Evolutionary conservation across 495 filamentous ascomycete genomes (phyloP).

Genomic region (Annulohypoxylon bovei): DNA sequence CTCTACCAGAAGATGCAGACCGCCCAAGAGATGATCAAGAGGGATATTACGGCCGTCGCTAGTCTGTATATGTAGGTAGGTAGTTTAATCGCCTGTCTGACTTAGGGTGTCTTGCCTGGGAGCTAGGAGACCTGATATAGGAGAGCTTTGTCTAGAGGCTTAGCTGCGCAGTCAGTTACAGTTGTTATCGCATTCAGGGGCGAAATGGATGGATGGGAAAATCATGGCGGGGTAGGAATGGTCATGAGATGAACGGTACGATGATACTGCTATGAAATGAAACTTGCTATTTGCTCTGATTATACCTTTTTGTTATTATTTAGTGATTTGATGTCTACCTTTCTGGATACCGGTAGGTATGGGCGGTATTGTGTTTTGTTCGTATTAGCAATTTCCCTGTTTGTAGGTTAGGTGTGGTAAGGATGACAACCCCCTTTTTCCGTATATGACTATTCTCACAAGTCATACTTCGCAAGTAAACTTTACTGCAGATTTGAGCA

Average conservation of each 20-base stretch:
- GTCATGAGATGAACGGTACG: background rate
- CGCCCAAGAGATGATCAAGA: conserved; percentile 95
- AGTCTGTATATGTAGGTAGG: conserved; percentile 80
- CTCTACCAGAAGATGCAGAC: conserved; percentile 95
- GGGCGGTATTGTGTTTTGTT: background rate
- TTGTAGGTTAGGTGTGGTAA: no score
- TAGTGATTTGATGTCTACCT: background rate
- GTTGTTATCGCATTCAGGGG: background rate
- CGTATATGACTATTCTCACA: no score
- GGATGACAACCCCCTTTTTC: no score
- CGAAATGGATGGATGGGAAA: no score
- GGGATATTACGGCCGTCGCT: conserved; percentile 92
- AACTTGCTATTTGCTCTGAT: background rate
- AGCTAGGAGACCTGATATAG: background rate
- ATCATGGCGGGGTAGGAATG: background rate
- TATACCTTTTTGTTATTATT: background rate
- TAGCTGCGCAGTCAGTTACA: no score
- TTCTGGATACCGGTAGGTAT: no score
- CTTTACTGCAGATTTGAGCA: no score
- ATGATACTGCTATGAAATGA: background rate
- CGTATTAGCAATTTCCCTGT: no score
- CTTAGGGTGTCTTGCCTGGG: background rate
- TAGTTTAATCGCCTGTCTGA: background rate
- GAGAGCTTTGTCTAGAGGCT: no score
- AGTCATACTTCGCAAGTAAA: no score